These are phyloP conservation scores for Bolboschoenoplectus hybrid DNA, from an alignment of 202 grass and related monocot genomes.

Conservation along the genomic window DNA sequence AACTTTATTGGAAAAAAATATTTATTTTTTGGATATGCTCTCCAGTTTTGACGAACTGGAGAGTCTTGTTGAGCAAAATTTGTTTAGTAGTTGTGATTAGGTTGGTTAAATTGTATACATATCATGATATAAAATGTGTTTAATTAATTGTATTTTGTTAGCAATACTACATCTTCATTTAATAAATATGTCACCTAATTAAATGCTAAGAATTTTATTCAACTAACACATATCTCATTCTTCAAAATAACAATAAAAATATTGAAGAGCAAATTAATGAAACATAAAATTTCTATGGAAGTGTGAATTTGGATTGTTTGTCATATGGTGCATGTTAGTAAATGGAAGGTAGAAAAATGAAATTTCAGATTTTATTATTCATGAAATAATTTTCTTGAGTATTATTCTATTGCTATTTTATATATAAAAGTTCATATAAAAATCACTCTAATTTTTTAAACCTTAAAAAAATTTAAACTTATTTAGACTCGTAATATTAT, in stretches of 20 bases:
- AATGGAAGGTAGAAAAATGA: background rate
- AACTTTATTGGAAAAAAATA: constrained; percentile 20
- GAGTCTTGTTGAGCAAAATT: background rate
- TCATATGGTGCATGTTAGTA: background rate
- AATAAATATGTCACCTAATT: constrained; percentile 3
- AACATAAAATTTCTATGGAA: background rate
- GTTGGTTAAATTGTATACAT: background rate
- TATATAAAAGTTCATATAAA: background rate
- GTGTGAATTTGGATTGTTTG: background rate
- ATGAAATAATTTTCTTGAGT: background rate
- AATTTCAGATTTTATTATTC: background rate
- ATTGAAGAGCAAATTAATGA: background rate
- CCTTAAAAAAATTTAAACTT: background rate
- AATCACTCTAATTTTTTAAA: background rate
- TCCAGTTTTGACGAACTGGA: background rate
- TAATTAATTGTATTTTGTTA: background rate
- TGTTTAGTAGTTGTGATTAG: background rate
- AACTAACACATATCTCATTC: background rate
- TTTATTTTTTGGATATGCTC: background rate
- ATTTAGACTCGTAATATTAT: background rate
- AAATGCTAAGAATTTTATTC: background rate
- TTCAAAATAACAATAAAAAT: background rate
- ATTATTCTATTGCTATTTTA: background rate
- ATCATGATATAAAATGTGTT: too few relatives aligned
- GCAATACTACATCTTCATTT: background rate